A percentile compares a stretch with the other conserved stretches of the same genome.
Conservation (phyloP, 179 eudicot genomes). For the Pouteria campechiana region DNA sequence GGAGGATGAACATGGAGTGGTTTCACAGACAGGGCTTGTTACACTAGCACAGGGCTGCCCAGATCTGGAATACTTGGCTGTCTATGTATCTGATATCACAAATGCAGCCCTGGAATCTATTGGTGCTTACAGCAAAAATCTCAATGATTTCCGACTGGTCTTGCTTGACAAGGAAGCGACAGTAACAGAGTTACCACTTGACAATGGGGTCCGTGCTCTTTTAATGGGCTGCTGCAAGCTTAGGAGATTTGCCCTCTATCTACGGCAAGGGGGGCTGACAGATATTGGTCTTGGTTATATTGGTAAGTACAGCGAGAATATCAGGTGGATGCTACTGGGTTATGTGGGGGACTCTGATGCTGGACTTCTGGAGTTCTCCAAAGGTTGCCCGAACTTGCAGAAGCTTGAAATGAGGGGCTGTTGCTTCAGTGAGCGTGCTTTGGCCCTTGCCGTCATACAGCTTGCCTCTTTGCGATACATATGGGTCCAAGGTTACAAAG, state of each 20-base stretch:
- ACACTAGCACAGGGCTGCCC: constrained; percentile 68
- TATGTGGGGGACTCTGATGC: constrained; percentile 62
- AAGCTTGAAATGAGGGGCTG: constrained; percentile 86
- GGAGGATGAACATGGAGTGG: constrained; percentile 58
- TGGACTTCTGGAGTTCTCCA: constrained; percentile 65
- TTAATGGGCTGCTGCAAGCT: constrained; percentile 58
- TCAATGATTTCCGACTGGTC: constrained; percentile 70
- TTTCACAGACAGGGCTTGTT: constrained; percentile 68
- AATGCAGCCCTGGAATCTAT: constrained; percentile 52
- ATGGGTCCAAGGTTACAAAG: constrained; percentile 85
- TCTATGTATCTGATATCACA: constrained; percentile 67
- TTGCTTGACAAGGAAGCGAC: constrained; percentile 52
- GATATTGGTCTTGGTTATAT: constrained; percentile 67
- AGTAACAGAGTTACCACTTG: constrained; percentile 72
- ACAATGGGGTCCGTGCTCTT: constrained; percentile 64
- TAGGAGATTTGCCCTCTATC: constrained; percentile 66
- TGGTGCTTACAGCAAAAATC: constrained; percentile 43
- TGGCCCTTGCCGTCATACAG: constrained; percentile 48
- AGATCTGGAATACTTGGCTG: constrained; percentile 67
- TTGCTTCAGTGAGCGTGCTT: constrained; percentile 56
- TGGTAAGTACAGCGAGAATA: constrained; percentile 48
- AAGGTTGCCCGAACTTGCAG: constrained; percentile 71
- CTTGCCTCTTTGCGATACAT: constrained; percentile 57
- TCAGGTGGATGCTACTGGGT: constrained; percentile 89
- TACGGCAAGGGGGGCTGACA: constrained; percentile 71